Evolutionary conservation across 345 rosid species (phyloP).

Genomic region (Arabidopsis thaliana): DNA sequence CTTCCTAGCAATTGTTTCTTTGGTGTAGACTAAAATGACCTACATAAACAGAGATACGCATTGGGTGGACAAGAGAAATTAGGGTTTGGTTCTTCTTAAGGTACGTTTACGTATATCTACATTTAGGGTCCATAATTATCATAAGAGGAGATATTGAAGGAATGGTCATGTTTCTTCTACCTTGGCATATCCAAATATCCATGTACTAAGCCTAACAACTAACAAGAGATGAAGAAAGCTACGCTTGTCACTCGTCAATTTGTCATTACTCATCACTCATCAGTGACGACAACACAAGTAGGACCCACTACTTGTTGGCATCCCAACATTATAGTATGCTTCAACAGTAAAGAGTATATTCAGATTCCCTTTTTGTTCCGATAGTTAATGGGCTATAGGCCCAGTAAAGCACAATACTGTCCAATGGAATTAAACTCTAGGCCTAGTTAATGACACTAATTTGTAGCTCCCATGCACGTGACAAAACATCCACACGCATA

Average conservation of each 20-base stretch:
- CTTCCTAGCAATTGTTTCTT: not conserved
- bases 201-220: slow-evolving; percentile 1
- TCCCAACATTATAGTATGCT: not conserved
- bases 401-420: not conserved
- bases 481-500: too few species aligned
- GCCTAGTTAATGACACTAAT: not conserved
- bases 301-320: not conserved
- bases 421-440: not conserved
- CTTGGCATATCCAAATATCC: slow-evolving; percentile 35
- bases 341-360: too few species aligned
- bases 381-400: not conserved
- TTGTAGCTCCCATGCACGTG: too few species aligned
- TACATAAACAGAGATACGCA: not conserved
- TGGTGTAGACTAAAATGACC: not conserved
- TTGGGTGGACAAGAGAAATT: not conserved
- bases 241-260: not conserved
- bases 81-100: slow-evolving; percentile 4
- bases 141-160: slow-evolving; percentile 33
- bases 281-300: not conserved
- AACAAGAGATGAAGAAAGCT: not conserved
- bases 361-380: not conserved
- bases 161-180: slow-evolving; percentile 32
- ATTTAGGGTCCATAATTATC: slow-evolving; percentile 7
- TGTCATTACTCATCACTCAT: not conserved
- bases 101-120: slow-evolving; percentile 23